phyloP scores from a whole-genome alignment of 768 basidiomycete genomes.

The Termitomyces sp. region DNA sequence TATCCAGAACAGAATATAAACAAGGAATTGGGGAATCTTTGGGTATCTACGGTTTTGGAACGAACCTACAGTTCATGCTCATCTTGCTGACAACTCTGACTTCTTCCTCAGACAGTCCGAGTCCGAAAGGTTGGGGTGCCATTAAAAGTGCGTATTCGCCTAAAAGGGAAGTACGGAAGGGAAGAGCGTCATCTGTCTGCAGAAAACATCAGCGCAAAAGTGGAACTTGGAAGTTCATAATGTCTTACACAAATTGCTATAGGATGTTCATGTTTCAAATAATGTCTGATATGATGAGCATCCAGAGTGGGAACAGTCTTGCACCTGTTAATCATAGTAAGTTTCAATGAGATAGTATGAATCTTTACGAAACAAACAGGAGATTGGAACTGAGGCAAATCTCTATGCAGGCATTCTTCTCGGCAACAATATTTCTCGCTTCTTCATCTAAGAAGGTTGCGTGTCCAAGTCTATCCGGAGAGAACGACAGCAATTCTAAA shows the following conservation, averaged over 20 bases:
- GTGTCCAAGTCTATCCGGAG: slow-evolving; percentile 70
- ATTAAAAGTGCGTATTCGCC: slow-evolving; percentile 80
- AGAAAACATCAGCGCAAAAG: not conserved
- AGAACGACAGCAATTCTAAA: slow-evolving; percentile 49
- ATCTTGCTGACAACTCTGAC: slow-evolving; percentile 52
- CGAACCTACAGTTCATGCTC: slow-evolving; percentile 45
- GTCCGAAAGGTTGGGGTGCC: slow-evolving; percentile 63
- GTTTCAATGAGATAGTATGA: not conserved
- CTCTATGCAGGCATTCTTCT: slow-evolving; percentile 59
- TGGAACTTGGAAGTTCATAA: not conserved
- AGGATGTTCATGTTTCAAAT: slow-evolving; percentile 59
- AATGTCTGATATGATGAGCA: slow-evolving; percentile 68
- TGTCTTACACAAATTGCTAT: slow-evolving; percentile 64
- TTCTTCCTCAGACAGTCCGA: slow-evolving; percentile 59
- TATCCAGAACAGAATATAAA: not conserved
- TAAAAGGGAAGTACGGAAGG: slow-evolving; percentile 67
- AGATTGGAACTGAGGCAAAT: slow-evolving; percentile 81
- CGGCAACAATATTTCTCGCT: slow-evolving; percentile 48
- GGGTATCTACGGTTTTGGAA: not conserved
- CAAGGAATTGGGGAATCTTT: not conserved
- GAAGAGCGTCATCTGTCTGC: slow-evolving; percentile 80
- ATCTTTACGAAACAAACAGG: slow-evolving; percentile 37
- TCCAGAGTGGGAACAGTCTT: slow-evolving; percentile 64
- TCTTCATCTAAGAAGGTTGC: slow-evolving; percentile 73
- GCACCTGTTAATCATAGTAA: slow-evolving; percentile 34